Base-by-base conservation (phyloP, 2,329 filamentous ascomycete species). In the Paecilomyces variotii region DNA sequence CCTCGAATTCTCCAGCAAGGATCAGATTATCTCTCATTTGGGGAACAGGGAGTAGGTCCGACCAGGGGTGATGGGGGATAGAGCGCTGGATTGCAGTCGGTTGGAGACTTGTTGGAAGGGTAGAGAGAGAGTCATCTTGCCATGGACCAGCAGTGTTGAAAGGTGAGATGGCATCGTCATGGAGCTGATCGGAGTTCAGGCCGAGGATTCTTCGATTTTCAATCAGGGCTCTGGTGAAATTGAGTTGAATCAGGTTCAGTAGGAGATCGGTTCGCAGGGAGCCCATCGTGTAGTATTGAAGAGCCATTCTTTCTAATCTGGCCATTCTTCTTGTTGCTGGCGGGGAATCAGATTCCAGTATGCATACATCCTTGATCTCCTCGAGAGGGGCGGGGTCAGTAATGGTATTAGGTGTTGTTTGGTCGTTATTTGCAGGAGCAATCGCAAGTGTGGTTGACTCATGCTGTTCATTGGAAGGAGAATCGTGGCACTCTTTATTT, bases 1-100 rank as follows among this genome's bases (percentile, higher is more conserved):
- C 60, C 19, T 61, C 62, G 12, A 32, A 60, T 1, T 64, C 63
- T 7, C 52, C 52, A 10, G 59, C 59, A 4, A 12, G 24, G 19
- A 66, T 60, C 19, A 69, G 30, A 32, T 64, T 64, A 58, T 70
- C 64, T 24, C 67, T 57, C 56, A 69, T 54, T 14, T 61, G 39
- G 2, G 66, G 55, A 25, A 61, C 30, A 12, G 67, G 67, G 10
- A 69, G 56, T 3, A 69, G 30, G 45, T 69, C 67, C n/a, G 68
- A 49, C 65, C 66, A 69, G 2, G 66, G 65, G 28, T 68, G 64
- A 53, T 70, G 66, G 2, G 56, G 55, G 2, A 64, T 58, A 12
- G 55, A 55, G 24, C 56, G 62, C 56, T 69, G 67, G 4, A 66
- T 56, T 2, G 14, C 1, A 4, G 65, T 70, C 0, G 66, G 62